Percentiles rank a stretch among this genome's conserved stretches.
Evolutionary conservation across 768 basidiomycete genomes (phyloP).

Genomic region (Kwoniella bestiolae): DNA sequence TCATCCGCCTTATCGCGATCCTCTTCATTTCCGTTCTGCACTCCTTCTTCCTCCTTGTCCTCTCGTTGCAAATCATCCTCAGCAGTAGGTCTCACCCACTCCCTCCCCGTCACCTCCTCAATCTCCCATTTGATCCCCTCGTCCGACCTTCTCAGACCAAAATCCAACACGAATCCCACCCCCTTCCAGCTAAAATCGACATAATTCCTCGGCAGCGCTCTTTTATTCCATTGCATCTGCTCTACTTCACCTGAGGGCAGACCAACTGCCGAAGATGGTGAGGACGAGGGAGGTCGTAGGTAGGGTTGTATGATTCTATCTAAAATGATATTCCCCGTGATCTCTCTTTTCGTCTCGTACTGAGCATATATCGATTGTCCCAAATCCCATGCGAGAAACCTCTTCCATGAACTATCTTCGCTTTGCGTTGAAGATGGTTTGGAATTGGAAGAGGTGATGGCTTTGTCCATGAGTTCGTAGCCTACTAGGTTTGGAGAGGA

Average conservation of each 20-base stretch:
- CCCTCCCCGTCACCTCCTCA: conserved; percentile 18
- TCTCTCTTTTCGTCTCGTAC: not conserved
- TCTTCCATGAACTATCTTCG: not conserved
- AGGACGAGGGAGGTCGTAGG: not conserved
- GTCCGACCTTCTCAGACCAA: conserved; percentile 26
- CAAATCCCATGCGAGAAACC: not conserved
- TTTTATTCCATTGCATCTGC: conserved; percentile 2
- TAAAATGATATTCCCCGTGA: not conserved
- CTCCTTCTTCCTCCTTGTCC: not conserved
- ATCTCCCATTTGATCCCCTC: conserved; percentile 33
- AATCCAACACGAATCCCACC: conserved; percentile 33
- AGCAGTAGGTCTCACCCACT: conserved; percentile 11
- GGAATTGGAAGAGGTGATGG: no score
- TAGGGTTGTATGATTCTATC: conserved; percentile 5
- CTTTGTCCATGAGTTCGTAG: conserved; percentile 27
- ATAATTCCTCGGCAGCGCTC: conserved; percentile 22
- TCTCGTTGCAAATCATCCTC: not conserved
- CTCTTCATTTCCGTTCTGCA: not conserved
- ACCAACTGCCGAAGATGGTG: not conserved
- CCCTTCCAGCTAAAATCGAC: conserved; percentile 29
- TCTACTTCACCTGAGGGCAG: not conserved
- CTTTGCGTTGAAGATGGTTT: not conserved
- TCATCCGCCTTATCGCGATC: no score
- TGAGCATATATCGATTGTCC: not conserved
- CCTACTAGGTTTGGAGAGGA: conserved; percentile 35